Evolutionary conservation across 192 early-diverging fungal species (phyloP).

Genomic region (Chytriomyces hyalinus): DNA sequence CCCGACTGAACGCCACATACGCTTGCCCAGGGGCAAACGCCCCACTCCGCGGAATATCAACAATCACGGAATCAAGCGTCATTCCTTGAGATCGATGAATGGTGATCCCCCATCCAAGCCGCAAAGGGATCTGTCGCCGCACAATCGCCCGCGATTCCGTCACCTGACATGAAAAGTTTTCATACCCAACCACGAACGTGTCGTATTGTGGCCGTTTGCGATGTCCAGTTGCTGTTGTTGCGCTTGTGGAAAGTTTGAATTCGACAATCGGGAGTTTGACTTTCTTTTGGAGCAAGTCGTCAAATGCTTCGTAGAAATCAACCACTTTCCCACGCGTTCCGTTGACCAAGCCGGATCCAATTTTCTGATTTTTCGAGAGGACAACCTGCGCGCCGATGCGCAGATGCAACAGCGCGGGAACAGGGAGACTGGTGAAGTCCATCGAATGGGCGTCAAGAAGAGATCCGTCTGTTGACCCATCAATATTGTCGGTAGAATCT

Average conservation of each 20-base stretch:
- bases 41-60: conserved; percentile 36
- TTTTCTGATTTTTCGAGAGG: conserved; percentile 45
- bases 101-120: conserved; percentile 57
- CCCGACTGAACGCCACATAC: conserved; percentile 56
- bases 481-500: too few species aligned
- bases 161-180: conserved; percentile 28
- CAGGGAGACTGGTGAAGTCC: conserved; percentile 24
- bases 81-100: conserved; percentile 58
- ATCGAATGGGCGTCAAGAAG: neutral
- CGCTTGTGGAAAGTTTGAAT: conserved; percentile 26
- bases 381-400: conserved; percentile 55
- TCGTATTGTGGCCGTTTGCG: neutral
- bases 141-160: conserved; percentile 10
- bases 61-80: conserved; percentile 53
- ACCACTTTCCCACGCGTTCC: conserved; percentile 51
- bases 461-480: too few species aligned
- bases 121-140: conserved; percentile 53
- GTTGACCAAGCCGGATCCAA: conserved; percentile 48
- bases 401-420: conserved; percentile 27
- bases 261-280: conserved; percentile 46
- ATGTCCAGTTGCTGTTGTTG: neutral
- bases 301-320: conserved; percentile 35
- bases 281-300: conserved; percentile 5
- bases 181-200: conserved; percentile 38
- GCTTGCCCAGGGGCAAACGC: conserved; percentile 58